phyloP scores from a whole-genome alignment of 495 filamentous ascomycete genomes.

The Aspergillus carlsbadensis region DNA sequence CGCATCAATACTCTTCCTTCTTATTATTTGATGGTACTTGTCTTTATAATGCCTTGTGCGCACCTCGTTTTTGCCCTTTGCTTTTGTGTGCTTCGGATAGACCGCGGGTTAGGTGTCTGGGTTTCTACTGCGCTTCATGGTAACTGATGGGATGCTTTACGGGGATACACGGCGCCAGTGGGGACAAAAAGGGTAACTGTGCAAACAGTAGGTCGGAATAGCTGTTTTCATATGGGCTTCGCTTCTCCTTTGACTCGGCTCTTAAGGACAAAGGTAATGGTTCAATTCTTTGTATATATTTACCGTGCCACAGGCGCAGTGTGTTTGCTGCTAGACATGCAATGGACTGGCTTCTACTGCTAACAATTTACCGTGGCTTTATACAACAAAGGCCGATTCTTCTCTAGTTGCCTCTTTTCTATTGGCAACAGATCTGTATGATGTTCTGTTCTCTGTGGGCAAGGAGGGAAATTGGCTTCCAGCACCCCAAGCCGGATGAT shows the following conservation, averaged over 20 bases:
- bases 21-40: slow-evolving; percentile 6
- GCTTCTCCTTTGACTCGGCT: slow-evolving; percentile 10
- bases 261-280: slow-evolving; percentile 8
- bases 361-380: too few relatives aligned
- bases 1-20: background rate
- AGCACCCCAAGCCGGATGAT: background rate
- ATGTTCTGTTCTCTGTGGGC: too few relatives aligned
- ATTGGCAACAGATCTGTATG: too few relatives aligned
- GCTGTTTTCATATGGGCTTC: slow-evolving; percentile 19
- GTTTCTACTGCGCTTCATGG: slow-evolving; percentile 16
- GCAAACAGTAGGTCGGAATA: slow-evolving; percentile 17
- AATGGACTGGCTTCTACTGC: slow-evolving; percentile 7
- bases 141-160: slow-evolving; percentile 22
- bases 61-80: slow-evolving; percentile 13
- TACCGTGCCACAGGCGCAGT: slow-evolving; percentile 12
- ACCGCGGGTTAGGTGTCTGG: slow-evolving; percentile 26
- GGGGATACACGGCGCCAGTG: slow-evolving; percentile 33
- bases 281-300: slow-evolving; percentile 24
- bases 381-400: too few relatives aligned
- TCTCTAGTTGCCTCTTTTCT: too few relatives aligned
- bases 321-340: slow-evolving; percentile 11
- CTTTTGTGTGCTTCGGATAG: slow-evolving; percentile 22
- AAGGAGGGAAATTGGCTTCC: too few relatives aligned
- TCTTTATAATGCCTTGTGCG: slow-evolving; percentile 14
- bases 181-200: slow-evolving; percentile 23